Conservation (phyloP, 495 filamentous ascomycete species). For the Barbatosphaeria neglecta region DNA sequence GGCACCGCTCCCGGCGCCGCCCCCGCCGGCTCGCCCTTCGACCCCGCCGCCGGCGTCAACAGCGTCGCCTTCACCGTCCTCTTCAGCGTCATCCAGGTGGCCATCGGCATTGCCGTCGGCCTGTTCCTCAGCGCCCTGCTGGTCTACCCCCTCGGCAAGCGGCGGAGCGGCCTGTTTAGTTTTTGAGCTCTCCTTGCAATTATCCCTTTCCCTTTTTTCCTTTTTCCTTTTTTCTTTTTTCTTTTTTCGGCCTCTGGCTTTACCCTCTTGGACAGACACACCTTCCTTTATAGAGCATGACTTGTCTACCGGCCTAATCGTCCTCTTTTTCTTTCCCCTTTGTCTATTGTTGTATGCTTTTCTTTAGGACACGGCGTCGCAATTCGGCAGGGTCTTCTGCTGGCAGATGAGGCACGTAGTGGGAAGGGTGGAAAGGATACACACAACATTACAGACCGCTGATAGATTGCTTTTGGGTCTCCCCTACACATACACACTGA, state of each 20-base stretch:
- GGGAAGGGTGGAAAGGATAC: no score
- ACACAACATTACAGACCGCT: no score
- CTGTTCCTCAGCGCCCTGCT: constrained; percentile 76
- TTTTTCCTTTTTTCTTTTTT: neutral
- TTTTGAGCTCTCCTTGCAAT: constrained; percentile 45
- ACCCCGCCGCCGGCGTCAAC: constrained; percentile 35
- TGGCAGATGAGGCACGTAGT: no score
- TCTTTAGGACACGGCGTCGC: no score
- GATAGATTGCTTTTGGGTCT: no score
- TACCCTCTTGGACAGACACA: no score
- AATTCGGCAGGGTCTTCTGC: no score
- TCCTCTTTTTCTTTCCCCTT: no score
- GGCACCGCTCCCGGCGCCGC: constrained; percentile 22
- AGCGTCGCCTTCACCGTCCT: constrained; percentile 73
- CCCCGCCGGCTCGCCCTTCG: neutral
- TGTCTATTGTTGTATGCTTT: no score
- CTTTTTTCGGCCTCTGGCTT: neutral
- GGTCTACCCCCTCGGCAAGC: constrained; percentile 87
- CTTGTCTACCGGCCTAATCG: no score
- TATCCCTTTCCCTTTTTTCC: neutral
- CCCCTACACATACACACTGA: no score
- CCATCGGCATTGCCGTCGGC: constrained; percentile 86
- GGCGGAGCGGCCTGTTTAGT: constrained; percentile 77
- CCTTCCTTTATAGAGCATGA: neutral
- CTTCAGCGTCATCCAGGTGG: constrained; percentile 81